These are phyloP conservation scores for Fusarium domesticum DNA, from an alignment of 2,329 filamentous ascomycete species.

Conservation along the genomic window DNA sequence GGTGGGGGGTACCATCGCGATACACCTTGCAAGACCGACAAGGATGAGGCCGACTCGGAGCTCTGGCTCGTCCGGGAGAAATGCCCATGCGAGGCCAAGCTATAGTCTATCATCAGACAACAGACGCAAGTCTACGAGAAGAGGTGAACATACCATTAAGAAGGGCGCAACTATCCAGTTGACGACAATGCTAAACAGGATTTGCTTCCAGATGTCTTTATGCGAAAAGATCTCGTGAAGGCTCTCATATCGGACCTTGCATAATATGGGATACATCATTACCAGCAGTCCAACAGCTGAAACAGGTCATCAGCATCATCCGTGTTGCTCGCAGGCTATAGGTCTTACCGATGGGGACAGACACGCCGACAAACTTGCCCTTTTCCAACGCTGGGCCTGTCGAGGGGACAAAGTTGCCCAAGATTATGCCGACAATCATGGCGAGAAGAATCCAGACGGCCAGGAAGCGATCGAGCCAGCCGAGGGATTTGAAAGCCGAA, in stretches of 20 bases:
- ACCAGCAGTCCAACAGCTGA: constrained; percentile 74
- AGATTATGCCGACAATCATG: constrained; percentile 70
- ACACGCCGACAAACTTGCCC: constrained; percentile 69
- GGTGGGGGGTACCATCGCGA: constrained; percentile 78
- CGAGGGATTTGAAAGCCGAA: constrained; percentile 53
- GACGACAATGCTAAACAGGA: constrained; percentile 70
- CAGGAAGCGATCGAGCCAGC: constrained; percentile 61
- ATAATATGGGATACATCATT: constrained; percentile 94
- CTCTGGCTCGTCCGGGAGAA: constrained; percentile 56
- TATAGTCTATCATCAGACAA: constrained; percentile 30
- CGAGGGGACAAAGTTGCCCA: constrained; percentile 70
- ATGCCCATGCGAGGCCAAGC: constrained; percentile 66
- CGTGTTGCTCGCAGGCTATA: not conserved
- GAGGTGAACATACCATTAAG: constrained; percentile 60
- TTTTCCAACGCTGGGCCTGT: constrained; percentile 62
- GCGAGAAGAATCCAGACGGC: constrained; percentile 74
- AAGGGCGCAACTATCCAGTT: constrained; percentile 85
- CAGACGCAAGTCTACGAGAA: not conserved
- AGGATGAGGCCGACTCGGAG: constrained; percentile 70
- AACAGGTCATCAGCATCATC: not conserved
- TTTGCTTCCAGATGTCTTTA: constrained; percentile 69
- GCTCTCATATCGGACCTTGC: constrained; percentile 77
- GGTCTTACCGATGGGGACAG: constrained; percentile 60
- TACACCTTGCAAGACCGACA: constrained; percentile 80
- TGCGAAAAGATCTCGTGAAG: constrained; percentile 64